Base-by-base conservation (phyloP, 2,329 filamentous ascomycete genomes). In the Acrocalymma vagum region DNA sequence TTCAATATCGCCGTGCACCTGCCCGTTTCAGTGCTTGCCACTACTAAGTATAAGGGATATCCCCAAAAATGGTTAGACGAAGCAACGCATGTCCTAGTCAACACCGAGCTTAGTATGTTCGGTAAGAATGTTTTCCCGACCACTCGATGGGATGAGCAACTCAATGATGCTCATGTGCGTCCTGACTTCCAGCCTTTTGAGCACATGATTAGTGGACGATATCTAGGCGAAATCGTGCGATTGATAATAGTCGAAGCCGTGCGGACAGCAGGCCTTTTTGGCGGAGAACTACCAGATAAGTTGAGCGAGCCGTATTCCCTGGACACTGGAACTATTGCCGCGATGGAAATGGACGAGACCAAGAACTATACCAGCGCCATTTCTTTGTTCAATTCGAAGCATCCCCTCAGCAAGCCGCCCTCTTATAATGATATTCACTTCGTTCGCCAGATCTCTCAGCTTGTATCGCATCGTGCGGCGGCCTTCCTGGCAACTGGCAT, bases 81-180 rank as follows among this genome's bases (percentile, higher is more conserved):
- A 26, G 81, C 82, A n/a, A 73, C 78, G 20, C 77, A 82, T 44
- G 83, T 86, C 21, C 78, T 86, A 36, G 77, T 85, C 55, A 86
- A 86, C 60, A 85, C 79, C 6, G 83, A 86, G 59, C 71, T 85
- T 53, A 84, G 82, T 70, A 85, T 86, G 82, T 85, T 85, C 49
- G 83, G 80, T 31, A 77, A 81, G 42, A 71, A 77, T 15, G 73
- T 84, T 18, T 72, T 84, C 24, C 80, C 81, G 1, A 77, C 74
- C 51, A 84, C 82, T 5, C 72, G 78, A 10, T 86, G 82, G 82
- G 83, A 86, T 50, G 79, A 84, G 6, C 56, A 75, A 20, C 70
- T 86, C 32, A 85, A 85, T 61, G 63, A 69, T 18, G 74, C 73
- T 5, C 83, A 86, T 54, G 57, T 76, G 11, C 70, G 77, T 8